phyloP scores from a whole-genome alignment of 2,329 filamentous ascomycete genomes.

The Alternaria ethzedia region DNA sequence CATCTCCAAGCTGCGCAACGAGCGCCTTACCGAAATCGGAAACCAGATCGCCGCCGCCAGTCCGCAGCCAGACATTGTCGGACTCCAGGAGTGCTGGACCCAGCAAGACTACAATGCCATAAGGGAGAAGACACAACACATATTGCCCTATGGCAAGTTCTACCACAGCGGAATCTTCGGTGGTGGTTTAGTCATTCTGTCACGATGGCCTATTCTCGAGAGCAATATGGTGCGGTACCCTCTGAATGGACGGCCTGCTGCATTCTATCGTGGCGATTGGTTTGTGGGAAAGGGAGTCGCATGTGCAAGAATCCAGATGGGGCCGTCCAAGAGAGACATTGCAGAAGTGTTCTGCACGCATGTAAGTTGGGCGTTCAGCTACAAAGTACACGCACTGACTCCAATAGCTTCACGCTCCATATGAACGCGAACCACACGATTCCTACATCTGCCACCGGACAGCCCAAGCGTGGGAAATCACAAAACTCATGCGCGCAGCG shows the following conservation, averaged over 20 bases:
- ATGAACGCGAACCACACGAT: constrained; percentile 78
- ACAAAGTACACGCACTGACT: constrained; percentile 43
- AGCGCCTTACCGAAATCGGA: constrained; percentile 84
- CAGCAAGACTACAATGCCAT: constrained; percentile 83
- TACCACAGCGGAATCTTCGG: constrained; percentile 91
- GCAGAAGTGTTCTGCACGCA: constrained; percentile 94
- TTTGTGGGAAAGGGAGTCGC: constrained; percentile 95
- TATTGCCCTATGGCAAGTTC: constrained; percentile 91
- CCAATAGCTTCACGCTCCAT: constrained; percentile 76
- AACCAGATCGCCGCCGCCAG: constrained; percentile 72
- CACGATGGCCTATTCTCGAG: constrained; percentile 90
- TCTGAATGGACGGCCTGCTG: constrained; percentile 91
- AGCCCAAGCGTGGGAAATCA: constrained; percentile 92
- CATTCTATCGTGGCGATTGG: constrained; percentile 95
- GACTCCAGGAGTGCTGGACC: constrained; percentile 95
- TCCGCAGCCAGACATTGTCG: constrained; percentile 81
- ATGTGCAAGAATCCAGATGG: constrained; percentile 77
- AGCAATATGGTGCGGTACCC: constrained; percentile 85
- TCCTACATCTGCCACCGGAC: constrained; percentile 90
- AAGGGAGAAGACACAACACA: constrained; percentile 71
- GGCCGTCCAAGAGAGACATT: constrained; percentile 67
- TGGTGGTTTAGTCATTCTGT: constrained; percentile 85
- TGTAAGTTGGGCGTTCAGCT: constrained; percentile 49
- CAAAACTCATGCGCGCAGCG: constrained; percentile 84
- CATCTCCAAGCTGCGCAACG: constrained; percentile 77